phyloP scores from a whole-genome alignment of 768 basidiomycete genomes.

The Neoboletus brunneissimus region DNA sequence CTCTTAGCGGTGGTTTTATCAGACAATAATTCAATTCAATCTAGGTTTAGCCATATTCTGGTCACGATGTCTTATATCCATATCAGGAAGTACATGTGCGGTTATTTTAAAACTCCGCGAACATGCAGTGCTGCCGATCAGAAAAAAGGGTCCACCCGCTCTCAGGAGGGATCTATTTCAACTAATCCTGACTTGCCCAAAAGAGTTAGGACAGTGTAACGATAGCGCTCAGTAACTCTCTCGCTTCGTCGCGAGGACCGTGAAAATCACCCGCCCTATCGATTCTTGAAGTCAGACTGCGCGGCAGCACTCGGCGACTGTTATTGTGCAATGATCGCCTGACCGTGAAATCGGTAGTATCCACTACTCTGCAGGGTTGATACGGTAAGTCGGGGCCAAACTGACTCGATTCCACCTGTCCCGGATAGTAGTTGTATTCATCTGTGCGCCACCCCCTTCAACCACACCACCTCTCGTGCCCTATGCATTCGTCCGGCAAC shows the following conservation, averaged over 20 bases:
- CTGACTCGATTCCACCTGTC: not conserved
- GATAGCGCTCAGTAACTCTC: not conserved
- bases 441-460: not conserved
- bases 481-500: not conserved
- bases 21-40: constrained; percentile 1
- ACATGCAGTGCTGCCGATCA: not conserved
- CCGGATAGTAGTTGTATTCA: not conserved
- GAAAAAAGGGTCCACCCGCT: not conserved
- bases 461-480: too few species aligned
- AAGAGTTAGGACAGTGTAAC: not conserved
- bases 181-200: not conserved
- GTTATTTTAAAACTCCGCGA: not conserved
- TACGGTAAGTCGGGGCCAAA: too few species aligned
- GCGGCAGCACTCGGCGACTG: too few species aligned
- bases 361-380: too few species aligned
- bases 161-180: too few species aligned
- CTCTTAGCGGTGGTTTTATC: constrained; percentile 6
- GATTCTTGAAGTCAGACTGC: too few species aligned
- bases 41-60: not conserved
- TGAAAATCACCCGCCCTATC: too few species aligned
- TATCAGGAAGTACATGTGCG: not conserved
- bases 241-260: not conserved
- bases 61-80: constrained; percentile 1
- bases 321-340: too few species aligned
- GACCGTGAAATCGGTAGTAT: too few species aligned